These are phyloP conservation scores for Citropsis articulata DNA, from an alignment of 345 rosid species.

Conservation along the genomic window DNA sequence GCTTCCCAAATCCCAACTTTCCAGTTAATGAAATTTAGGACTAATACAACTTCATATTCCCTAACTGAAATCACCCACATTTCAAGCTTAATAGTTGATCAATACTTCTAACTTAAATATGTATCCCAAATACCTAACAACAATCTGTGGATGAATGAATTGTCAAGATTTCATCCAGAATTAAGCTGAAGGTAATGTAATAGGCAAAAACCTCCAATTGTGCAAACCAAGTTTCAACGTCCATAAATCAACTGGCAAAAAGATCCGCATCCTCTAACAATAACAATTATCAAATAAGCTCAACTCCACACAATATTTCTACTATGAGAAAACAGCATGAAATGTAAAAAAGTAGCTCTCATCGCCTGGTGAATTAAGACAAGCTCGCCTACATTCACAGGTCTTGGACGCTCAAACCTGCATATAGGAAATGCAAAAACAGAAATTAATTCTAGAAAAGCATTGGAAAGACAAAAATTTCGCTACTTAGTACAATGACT, in stretches of 20 bases:
- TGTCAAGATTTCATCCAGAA: not conserved
- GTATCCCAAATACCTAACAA: too few species aligned
- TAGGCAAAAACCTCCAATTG: not conserved
- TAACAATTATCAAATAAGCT: not conserved
- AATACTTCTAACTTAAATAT: too few species aligned
- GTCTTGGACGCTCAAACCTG: slow-evolving; percentile 87
- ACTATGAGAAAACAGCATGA: not conserved
- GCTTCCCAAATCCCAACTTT: too few species aligned
- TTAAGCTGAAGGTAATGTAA: not conserved
- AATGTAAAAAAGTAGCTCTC: not conserved
- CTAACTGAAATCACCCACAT: too few species aligned
- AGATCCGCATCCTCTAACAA: not conserved
- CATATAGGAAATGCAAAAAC: slow-evolving; percentile 4
- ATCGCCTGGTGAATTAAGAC: not conserved
- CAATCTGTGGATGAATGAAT: too few species aligned
- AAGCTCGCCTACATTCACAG: slow-evolving; percentile 30
- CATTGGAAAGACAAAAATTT: not conserved
- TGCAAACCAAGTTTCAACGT: not conserved
- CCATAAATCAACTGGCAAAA: not conserved
- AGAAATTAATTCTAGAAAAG: not conserved
- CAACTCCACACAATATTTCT: slow-evolving; percentile 1
- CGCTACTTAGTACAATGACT: not conserved
- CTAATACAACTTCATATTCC: too few species aligned
- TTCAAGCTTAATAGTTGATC: too few species aligned
- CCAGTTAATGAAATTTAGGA: too few species aligned